A percentile compares a stretch with the other conserved stretches of the same genome.
Evolutionary conservation across 768 basidiomycete species (phyloP).

Genomic region (Leucosporidium yakuticum): DNA sequence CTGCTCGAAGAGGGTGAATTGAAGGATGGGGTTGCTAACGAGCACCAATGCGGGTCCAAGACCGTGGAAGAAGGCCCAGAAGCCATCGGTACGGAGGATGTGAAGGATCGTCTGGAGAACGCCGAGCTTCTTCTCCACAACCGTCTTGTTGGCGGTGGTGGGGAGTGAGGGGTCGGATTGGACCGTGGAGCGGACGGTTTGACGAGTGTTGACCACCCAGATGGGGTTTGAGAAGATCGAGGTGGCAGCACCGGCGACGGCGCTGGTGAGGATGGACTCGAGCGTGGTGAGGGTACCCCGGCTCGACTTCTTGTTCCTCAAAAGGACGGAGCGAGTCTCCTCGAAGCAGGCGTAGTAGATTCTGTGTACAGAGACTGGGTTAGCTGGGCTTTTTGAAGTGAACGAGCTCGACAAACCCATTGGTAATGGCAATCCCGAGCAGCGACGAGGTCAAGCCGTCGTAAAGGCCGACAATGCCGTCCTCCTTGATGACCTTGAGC

Average conservation of each 20-base stretch:
- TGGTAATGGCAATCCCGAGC: constrained; percentile 86
- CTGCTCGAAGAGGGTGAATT: constrained; percentile 68
- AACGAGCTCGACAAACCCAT: constrained; percentile 43
- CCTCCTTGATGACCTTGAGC: constrained; percentile 69
- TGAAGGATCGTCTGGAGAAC: constrained; percentile 61
- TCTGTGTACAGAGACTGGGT: constrained; percentile 45
- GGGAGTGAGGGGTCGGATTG: neutral
- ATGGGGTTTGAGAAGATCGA: constrained; percentile 86
- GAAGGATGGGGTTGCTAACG: constrained; percentile 90
- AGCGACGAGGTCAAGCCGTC: constrained; percentile 78
- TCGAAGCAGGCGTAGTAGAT: constrained; percentile 64
- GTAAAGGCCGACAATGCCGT: constrained; percentile 79
- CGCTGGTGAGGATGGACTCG: constrained; percentile 83
- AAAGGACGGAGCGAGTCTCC: constrained; percentile 43
- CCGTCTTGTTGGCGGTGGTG: constrained; percentile 16
- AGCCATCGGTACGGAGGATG: constrained; percentile 68
- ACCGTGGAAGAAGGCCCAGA: constrained; percentile 83
- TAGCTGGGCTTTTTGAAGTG: neutral
- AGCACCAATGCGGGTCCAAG: constrained; percentile 88
- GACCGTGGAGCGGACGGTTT: constrained; percentile 38
- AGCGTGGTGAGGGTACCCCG: constrained; percentile 58
- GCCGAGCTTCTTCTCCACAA: constrained; percentile 52
- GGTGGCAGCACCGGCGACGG: constrained; percentile 85
- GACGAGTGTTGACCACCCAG: constrained; percentile 78
- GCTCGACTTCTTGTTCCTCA: constrained; percentile 34